phyloP scores from a whole-genome alignment of 805 yeast genomes.

The Pichia sporocuriosa region DNA sequence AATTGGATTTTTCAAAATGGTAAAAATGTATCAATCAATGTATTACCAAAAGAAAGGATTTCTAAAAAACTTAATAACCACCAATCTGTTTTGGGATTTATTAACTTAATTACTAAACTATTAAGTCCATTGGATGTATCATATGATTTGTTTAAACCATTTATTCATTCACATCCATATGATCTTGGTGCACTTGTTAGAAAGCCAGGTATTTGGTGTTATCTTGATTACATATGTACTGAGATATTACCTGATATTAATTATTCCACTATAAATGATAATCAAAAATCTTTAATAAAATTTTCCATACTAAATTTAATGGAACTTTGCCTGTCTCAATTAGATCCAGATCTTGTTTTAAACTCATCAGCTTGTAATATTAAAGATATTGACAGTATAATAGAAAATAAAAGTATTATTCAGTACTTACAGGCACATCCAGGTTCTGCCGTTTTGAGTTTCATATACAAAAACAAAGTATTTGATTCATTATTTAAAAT shows the following conservation, averaged over 20 bases:
- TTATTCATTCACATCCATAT: conserved; percentile 47
- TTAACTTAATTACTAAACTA: conserved; percentile 40
- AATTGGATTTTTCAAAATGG: conserved; percentile 49
- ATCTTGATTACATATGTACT: conserved; percentile 62
- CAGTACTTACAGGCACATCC: conserved; percentile 61
- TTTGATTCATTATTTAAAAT: conserved; percentile 51
- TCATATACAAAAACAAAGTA: conserved; percentile 52
- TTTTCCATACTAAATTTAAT: conserved; percentile 46
- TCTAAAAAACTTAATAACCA: conserved; percentile 7
- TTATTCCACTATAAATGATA: conserved; percentile 29
- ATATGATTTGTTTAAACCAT: conserved; percentile 33
- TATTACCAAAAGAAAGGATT: conserved; percentile 32
- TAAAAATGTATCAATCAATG: conserved; percentile 12
- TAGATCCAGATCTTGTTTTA: conserved; percentile 46
- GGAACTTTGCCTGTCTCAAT: conserved; percentile 38
- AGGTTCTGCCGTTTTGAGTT: conserved; percentile 56
- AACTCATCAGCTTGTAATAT: conserved; percentile 42
- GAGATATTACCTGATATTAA: conserved; percentile 56
- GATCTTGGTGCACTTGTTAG: conserved; percentile 58
- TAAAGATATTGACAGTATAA: conserved; percentile 42
- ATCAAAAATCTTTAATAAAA: conserved; percentile 43
- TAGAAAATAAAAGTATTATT: conserved; percentile 33
- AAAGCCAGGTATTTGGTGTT: conserved; percentile 70
- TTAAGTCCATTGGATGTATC: conserved; percentile 27
- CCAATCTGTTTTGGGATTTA: conserved; percentile 42